phyloP scores from a whole-genome alignment of 768 basidiomycete species.

The Hypholoma fasciculare region DNA sequence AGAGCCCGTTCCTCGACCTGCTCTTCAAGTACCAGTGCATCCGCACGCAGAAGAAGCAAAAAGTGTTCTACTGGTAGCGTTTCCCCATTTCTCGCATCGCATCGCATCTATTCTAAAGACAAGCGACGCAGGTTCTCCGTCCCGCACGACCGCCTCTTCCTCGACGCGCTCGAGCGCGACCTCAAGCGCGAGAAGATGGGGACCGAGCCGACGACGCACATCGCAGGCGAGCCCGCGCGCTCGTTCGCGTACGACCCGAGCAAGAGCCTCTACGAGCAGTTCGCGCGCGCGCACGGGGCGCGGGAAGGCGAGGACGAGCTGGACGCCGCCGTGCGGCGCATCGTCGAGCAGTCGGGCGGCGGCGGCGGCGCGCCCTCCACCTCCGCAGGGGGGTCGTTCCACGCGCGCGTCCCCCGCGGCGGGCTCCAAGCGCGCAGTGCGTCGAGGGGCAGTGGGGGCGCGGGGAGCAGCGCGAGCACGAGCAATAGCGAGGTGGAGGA shows the following conservation, averaged over 20 bases:
- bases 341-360: constrained; percentile 26
- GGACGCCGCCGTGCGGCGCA: constrained; percentile 33
- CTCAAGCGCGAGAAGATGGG: constrained; percentile 95
- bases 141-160: constrained; percentile 94
- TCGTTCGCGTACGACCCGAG: constrained; percentile 90
- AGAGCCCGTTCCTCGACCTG: constrained; percentile 92
- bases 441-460: not conserved
- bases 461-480: constrained; percentile 14
- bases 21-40: constrained; percentile 97
- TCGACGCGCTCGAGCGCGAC: constrained; percentile 95
- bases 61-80: constrained; percentile 97
- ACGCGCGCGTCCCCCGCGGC: too few relatives aligned
- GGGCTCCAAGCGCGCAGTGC: not conserved
- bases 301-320: constrained; percentile 42
- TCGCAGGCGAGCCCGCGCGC: constrained; percentile 76
- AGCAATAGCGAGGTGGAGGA: constrained; percentile 15
- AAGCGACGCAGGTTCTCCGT: constrained; percentile 79
- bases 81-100: too few relatives aligned
- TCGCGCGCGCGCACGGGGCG: constrained; percentile 48
- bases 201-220: constrained; percentile 76
- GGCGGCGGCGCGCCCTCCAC: constrained; percentile 15
- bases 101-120: too few relatives aligned
- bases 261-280: constrained; percentile 87
- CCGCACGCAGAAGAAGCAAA: constrained; percentile 97
- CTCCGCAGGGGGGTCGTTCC: too few relatives aligned